Conservation (phyloP, 2,329 filamentous ascomycete species). For the Colletotrichum melonis region DNA sequence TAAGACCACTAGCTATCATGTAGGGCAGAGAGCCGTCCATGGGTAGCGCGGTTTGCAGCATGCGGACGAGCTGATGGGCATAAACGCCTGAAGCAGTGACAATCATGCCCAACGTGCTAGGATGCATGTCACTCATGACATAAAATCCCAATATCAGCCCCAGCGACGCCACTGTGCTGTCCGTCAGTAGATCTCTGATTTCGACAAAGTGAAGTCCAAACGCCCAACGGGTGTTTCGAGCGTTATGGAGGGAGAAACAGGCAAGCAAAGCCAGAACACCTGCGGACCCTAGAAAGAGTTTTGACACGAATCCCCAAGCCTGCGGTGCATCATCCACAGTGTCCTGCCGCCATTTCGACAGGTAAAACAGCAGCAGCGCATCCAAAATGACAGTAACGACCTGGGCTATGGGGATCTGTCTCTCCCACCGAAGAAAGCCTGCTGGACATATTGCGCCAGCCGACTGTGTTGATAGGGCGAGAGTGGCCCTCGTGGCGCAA, state of each 20-base stretch:
- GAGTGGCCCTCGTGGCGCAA: constrained; percentile 42
- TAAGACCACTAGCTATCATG: constrained; percentile 6
- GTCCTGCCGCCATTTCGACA: constrained; percentile 42
- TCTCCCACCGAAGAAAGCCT: constrained; percentile 39
- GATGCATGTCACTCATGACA: constrained; percentile 42
- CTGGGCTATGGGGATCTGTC: constrained; percentile 45
- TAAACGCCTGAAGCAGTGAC: constrained; percentile 39
- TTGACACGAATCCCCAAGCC: constrained; percentile 40
- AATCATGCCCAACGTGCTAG: constrained; percentile 43
- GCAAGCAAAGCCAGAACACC: constrained; percentile 40
- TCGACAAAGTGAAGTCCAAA: constrained; percentile 43
- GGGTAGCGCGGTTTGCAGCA: constrained; percentile 10
- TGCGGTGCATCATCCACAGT: constrained; percentile 38
- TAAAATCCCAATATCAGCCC: constrained; percentile 42
- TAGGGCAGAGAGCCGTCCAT: constrained; percentile 17
- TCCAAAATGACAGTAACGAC: constrained; percentile 43
- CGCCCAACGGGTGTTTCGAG: constrained; percentile 43
- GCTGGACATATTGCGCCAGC: constrained; percentile 46
- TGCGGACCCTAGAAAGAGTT: constrained; percentile 39
- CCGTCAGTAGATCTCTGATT: constrained; percentile 43
- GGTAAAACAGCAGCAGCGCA: constrained; percentile 42
- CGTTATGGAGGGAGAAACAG: constrained; percentile 43
- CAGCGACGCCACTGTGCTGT: constrained; percentile 41
- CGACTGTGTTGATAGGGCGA: constrained; percentile 39
- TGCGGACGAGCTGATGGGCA: constrained; percentile 37